Conservation (phyloP, 1,139 yeast species). For the Cylindricascospora bacillispora region DNA sequence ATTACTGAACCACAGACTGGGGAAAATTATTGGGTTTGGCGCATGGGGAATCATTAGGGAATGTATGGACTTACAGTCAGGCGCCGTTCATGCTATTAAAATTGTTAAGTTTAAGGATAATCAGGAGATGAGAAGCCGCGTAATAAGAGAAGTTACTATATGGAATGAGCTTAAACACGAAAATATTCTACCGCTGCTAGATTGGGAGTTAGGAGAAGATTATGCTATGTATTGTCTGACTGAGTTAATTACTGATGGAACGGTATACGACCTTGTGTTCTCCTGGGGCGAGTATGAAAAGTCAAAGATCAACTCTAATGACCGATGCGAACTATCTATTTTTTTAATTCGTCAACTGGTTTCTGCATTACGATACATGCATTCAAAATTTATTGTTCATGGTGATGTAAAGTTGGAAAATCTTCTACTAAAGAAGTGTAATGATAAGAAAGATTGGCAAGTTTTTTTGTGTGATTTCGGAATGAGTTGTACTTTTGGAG, state of each 20-base stretch:
- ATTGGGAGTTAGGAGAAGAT: conserved; percentile 44
- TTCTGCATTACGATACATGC: conserved; percentile 58
- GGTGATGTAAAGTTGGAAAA: conserved; percentile 87
- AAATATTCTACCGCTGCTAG: conserved; percentile 49
- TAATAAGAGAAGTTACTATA: conserved; percentile 56
- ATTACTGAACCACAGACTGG: conserved; percentile 48
- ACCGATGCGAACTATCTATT: conserved; percentile 30
- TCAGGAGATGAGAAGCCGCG: conserved; percentile 35
- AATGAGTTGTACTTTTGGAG: conserved; percentile 36
- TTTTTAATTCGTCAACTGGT: conserved; percentile 35
- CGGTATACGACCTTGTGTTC: conserved; percentile 64
- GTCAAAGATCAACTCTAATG: conserved; percentile 14
- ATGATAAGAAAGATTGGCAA: conserved; percentile 28
- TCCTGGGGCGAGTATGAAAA: conserved; percentile 45
- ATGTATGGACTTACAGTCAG: conserved; percentile 35
- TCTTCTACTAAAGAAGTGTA: conserved; percentile 38
- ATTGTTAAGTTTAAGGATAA: conserved; percentile 46
- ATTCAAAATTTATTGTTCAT: conserved; percentile 61
- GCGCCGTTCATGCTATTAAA: conserved; percentile 56
- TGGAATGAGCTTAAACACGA: conserved; percentile 64
- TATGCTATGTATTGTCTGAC: conserved; percentile 62
- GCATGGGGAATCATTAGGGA: conserved; percentile 90
- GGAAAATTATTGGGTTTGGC: conserved; percentile 77
- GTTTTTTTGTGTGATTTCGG: conserved; percentile 78
- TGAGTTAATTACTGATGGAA: conserved; percentile 63